Percentiles rank a stretch among this genome's conserved stretches.
Evolutionary conservation across 1,139 yeast species (phyloP).

Genomic region (Protomyces gravidus): DNA sequence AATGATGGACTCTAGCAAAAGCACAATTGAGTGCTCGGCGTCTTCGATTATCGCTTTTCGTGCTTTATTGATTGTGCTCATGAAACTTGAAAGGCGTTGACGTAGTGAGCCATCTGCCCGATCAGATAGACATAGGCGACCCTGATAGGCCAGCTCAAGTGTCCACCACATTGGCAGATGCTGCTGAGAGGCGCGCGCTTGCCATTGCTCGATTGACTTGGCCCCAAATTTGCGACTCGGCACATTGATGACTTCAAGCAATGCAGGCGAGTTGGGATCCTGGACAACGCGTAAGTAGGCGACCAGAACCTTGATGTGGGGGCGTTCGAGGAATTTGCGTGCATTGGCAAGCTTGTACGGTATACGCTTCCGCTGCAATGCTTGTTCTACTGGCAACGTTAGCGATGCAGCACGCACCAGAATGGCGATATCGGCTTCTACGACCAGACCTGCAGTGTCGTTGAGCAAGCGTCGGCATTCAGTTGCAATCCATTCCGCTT

Average conservation of each 20-base stretch:
- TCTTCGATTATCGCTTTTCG: not conserved
- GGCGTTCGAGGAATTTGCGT: slow-evolving; percentile 70
- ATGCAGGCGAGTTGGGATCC: slow-evolving; percentile 57
- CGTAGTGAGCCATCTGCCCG: slow-evolving; percentile 2
- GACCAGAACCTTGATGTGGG: slow-evolving; percentile 60
- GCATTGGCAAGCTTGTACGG: slow-evolving; percentile 71
- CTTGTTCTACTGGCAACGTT: slow-evolving; percentile 59
- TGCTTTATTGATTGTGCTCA: not conserved
- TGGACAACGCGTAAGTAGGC: slow-evolving; percentile 62
- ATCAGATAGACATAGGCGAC: slow-evolving; percentile 28
- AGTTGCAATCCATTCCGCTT: slow-evolving; percentile 56
- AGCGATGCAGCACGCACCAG: slow-evolving; percentile 61
- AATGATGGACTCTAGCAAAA: slow-evolving; percentile 3
- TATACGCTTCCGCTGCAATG: slow-evolving; percentile 51
- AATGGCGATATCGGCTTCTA: slow-evolving; percentile 61
- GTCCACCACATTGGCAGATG: slow-evolving; percentile 32
- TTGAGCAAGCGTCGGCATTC: slow-evolving; percentile 47
- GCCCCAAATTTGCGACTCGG: slow-evolving; percentile 74
- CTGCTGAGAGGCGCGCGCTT: slow-evolving; percentile 27
- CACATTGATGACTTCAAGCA: slow-evolving; percentile 52
- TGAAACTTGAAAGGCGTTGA: not conserved
- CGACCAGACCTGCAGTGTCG: slow-evolving; percentile 39
- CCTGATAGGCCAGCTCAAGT: slow-evolving; percentile 28
- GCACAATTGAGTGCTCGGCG: not conserved
- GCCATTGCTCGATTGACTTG: slow-evolving; percentile 45